Evolutionary conservation across 1,139 yeast genomes (phyloP).

Genomic region (Debaryomyces subglobosus): DNA sequence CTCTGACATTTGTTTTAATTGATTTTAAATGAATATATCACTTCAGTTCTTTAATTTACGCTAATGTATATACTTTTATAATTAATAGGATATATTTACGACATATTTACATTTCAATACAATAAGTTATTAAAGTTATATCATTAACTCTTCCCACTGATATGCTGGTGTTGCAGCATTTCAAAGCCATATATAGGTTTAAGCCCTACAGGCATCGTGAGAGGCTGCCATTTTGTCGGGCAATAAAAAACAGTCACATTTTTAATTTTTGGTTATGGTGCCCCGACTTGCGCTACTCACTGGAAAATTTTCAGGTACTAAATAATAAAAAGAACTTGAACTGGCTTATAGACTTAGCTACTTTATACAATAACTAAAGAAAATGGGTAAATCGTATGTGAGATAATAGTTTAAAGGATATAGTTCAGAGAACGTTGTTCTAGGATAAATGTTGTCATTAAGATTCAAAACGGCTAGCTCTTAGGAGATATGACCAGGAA

Average conservation of each 20-base stretch:
- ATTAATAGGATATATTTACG: background rate
- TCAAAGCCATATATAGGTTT: background rate
- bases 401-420: constrained; percentile 1
- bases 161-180: background rate
- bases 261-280: constrained; percentile 2
- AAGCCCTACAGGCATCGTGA: background rate
- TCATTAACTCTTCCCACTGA: background rate
- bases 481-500: background rate
- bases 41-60: background rate
- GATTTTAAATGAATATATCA: background rate
- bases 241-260: background rate
- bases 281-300: background rate
- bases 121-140: background rate
- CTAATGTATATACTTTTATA: background rate
- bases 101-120: background rate
- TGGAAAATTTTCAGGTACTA: constrained; percentile 12
- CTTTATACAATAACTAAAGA: constrained; percentile 8
- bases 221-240: background rate
- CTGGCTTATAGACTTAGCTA: constrained; percentile 1
- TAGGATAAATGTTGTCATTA: background rate
- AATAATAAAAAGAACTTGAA: constrained; percentile 3
- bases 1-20: constrained; percentile 8
- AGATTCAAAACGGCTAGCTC: background rate
- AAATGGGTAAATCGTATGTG: constrained; percentile 82
- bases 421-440: background rate